A percentile compares a stretch with the other conserved stretches of the same genome.
phyloP scores from a whole-genome alignment of 306 rosid genomes.

The Ziziphus jujuba region DNA sequence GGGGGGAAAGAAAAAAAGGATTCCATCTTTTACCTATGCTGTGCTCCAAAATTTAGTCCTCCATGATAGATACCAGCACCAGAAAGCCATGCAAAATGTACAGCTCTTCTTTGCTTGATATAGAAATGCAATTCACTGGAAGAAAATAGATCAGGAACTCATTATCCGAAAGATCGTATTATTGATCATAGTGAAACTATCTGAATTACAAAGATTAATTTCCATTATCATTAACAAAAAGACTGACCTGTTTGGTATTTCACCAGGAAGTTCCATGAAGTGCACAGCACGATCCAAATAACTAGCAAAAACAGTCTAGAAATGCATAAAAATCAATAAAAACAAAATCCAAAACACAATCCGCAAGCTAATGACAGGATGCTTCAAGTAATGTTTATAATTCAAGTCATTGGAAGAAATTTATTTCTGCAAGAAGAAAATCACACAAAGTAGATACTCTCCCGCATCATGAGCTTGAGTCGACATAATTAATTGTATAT shows the following conservation, averaged over 20 bases:
- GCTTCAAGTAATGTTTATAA: not conserved
- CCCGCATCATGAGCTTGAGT: too few relatives aligned
- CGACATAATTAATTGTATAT: too few relatives aligned
- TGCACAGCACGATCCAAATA: constrained; percentile 80
- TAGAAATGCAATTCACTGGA: constrained; percentile 91
- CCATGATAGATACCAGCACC: constrained; percentile 99
- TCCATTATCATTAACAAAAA: constrained; percentile 2
- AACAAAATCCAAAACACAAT: constrained; percentile 20
- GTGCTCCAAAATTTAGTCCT: constrained; percentile 86
- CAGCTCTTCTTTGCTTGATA: constrained; percentile 94
- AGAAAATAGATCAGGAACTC: not conserved
- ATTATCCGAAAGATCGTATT: constrained; percentile 19
- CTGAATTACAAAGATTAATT: not conserved
- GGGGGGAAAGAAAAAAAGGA: constrained; percentile 13
- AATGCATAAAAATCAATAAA: constrained; percentile 31
- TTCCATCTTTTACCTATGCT: constrained; percentile 55
- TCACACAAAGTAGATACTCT: too few relatives aligned
- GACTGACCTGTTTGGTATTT: constrained; percentile 86
- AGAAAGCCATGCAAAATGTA: constrained; percentile 99
- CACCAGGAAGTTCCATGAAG: constrained; percentile 99
- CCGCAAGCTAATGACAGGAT: constrained; percentile 12
- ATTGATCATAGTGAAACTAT: constrained; percentile 12
- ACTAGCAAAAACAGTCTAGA: constrained; percentile 78
- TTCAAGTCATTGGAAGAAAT: not conserved
- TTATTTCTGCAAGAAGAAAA: too few relatives aligned